phyloP scores from a whole-genome alignment of 352 stramenopile species.

The Blastocystis sp. region DNA sequence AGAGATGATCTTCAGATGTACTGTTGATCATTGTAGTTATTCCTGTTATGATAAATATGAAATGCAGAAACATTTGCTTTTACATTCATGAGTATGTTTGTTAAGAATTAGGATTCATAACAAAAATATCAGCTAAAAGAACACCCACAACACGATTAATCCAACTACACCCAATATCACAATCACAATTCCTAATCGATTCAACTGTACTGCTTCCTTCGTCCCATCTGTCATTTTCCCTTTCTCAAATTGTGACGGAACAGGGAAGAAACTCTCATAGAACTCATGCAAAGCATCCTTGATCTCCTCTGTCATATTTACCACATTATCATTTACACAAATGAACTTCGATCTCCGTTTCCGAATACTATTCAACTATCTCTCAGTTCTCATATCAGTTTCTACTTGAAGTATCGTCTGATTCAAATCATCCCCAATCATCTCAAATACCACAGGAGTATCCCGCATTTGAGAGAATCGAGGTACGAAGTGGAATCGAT shows the following conservation, averaged over 20 bases:
- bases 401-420: slow-evolving; percentile 67
- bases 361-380: slow-evolving; percentile 82
- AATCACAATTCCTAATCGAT: not conserved
- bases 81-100: not conserved
- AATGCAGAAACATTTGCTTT: not conserved
- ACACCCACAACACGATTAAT: not conserved
- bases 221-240: slow-evolving; percentile 60
- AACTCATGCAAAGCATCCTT: slow-evolving; percentile 80
- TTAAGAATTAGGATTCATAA: not conserved
- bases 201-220: not conserved
- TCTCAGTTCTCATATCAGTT: slow-evolving; percentile 65
- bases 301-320: slow-evolving; percentile 74
- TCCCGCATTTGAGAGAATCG: slow-evolving; percentile 73
- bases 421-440: slow-evolving; percentile 82
- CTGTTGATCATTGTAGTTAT: not conserved
- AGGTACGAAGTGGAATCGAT: slow-evolving; percentile 70
- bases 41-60: not conserved
- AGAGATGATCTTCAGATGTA: not conserved
- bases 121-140: not conserved
- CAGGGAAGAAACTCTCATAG: slow-evolving; percentile 82
- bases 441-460: slow-evolving; percentile 81
- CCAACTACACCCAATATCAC: not conserved
- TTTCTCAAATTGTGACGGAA: slow-evolving; percentile 81
- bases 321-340: slow-evolving; percentile 90
- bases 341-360: slow-evolving; percentile 84